Percentiles rank a stretch among this genome's conserved stretches.
Conservation (phyloP, 352 stramenopile species). For the Phytophthora constricta region DNA sequence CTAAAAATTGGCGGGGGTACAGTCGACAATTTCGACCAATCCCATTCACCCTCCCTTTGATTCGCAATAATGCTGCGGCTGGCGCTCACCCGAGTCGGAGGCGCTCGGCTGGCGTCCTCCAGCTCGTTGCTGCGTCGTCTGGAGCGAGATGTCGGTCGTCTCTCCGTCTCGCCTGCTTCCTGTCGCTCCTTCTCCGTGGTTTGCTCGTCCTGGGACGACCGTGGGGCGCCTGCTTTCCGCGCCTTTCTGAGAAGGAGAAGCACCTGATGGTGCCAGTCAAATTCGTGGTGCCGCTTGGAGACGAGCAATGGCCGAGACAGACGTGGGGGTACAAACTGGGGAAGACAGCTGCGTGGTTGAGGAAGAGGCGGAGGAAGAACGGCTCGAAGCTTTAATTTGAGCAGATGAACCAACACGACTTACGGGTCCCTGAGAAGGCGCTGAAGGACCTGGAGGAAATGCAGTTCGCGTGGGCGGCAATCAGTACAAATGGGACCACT, state of each 20-base stretch:
- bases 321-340: slow-evolving; percentile 11
- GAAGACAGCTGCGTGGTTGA: neutral
- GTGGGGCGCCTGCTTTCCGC: neutral
- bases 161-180: neutral
- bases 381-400: too few species aligned
- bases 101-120: too few species aligned
- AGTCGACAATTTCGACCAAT: too few species aligned
- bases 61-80: too few species aligned
- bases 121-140: neutral
- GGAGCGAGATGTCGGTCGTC: neutral
- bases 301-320: neutral
- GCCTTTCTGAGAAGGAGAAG: neutral
- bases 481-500: slow-evolving; percentile 21
- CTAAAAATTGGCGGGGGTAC: too few species aligned
- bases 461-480: slow-evolving; percentile 2
- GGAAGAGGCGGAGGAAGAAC: neutral
- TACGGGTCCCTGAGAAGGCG: neutral
- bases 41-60: too few species aligned
- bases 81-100: too few species aligned
- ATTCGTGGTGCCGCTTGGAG: slow-evolving; percentile 5
- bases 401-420: too few species aligned
- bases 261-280: slow-evolving; percentile 9
- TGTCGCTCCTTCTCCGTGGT: neutral
- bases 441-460: slow-evolving; percentile 15
- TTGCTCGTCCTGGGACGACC: neutral